Conservation (phyloP, 345 rosid species). For the Tarenaya hassleriana region DNA sequence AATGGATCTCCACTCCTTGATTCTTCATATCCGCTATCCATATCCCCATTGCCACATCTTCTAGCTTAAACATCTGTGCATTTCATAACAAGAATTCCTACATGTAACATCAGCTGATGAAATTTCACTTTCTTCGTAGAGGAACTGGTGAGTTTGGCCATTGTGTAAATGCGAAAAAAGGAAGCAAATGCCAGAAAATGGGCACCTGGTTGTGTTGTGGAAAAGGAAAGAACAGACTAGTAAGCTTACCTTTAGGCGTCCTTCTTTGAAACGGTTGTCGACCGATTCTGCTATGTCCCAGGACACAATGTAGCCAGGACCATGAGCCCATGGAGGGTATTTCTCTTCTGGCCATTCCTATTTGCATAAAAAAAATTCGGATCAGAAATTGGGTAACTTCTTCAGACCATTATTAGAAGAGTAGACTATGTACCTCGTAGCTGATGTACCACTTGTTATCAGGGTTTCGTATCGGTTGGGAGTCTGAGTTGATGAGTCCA, state of each 20-base stretch:
- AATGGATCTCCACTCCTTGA: slow-evolving; percentile 56
- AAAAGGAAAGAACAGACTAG: neutral
- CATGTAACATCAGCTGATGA: too few relatives aligned
- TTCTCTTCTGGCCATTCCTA: slow-evolving; percentile 82
- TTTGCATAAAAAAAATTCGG: neutral
- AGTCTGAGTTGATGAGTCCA: slow-evolving; percentile 81
- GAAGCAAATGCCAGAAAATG: too few relatives aligned
- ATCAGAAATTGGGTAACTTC: neutral
- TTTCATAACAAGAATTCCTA: too few relatives aligned
- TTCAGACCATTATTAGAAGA: neutral
- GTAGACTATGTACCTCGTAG: slow-evolving; percentile 46
- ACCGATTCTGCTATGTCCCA: slow-evolving; percentile 70
- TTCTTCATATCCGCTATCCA: slow-evolving; percentile 74
- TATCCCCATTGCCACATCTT: slow-evolving; percentile 97
- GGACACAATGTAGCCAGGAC: slow-evolving; percentile 89
- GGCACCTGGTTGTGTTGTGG: neutral
- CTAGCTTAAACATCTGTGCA: slow-evolving; percentile 87
- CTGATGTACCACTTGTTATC: slow-evolving; percentile 98
- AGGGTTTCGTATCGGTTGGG: slow-evolving; percentile 69
- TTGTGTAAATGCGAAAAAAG: neutral
- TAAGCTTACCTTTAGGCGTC: slow-evolving; percentile 52
- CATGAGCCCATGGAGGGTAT: slow-evolving; percentile 94
- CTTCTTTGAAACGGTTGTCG: slow-evolving; percentile 43
- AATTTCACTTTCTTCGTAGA: neutral
- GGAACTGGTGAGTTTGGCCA: too few relatives aligned